These are phyloP conservation scores for Sicyos edulis DNA, from an alignment of 306 rosid species.

Conservation along the genomic window DNA sequence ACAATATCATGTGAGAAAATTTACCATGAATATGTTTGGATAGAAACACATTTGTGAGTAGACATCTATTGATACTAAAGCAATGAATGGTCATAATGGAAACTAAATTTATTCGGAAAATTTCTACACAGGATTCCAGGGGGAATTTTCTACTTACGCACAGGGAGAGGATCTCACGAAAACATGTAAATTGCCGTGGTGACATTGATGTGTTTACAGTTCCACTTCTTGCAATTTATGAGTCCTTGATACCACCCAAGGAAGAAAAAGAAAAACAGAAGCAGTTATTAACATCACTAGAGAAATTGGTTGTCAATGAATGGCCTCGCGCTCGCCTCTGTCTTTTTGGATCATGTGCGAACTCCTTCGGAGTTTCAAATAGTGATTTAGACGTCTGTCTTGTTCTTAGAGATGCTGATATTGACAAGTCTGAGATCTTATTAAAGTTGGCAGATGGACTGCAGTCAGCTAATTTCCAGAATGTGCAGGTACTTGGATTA, in stretches of 20 bases:
- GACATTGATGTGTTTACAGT: conserved; percentile 59
- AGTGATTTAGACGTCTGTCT: conserved; percentile 95
- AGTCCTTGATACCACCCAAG: conserved; percentile 67
- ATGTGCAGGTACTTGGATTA: conserved; percentile 70
- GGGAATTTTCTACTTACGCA: conserved; percentile 60
- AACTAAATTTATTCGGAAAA: conserved; percentile 25
- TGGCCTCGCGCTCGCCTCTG: conserved; percentile 79
- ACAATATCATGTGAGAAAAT: conserved; percentile 5
- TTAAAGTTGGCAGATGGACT: conserved; percentile 75
- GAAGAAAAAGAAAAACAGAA: conserved; percentile 83
- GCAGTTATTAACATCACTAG: conserved; percentile 54
- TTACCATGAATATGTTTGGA: not conserved
- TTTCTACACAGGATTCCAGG: conserved; percentile 65
- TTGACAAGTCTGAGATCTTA: conserved; percentile 71
- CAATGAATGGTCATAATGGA: conserved; percentile 2
- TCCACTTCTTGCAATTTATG: conserved; percentile 59
- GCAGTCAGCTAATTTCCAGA: conserved; percentile 71
- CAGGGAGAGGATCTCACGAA: conserved; percentile 51
- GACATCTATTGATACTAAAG: not conserved
- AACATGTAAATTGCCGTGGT: conserved; percentile 52
- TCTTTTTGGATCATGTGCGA: conserved; percentile 94
- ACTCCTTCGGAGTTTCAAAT: conserved; percentile 84
- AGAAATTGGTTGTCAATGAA: conserved; percentile 59
- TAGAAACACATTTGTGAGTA: not conserved
- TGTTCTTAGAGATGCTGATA: conserved; percentile 56